phyloP scores from a whole-genome alignment of 1,284 basidiomycete genomes.

The Sporisorium reilianum region DNA sequence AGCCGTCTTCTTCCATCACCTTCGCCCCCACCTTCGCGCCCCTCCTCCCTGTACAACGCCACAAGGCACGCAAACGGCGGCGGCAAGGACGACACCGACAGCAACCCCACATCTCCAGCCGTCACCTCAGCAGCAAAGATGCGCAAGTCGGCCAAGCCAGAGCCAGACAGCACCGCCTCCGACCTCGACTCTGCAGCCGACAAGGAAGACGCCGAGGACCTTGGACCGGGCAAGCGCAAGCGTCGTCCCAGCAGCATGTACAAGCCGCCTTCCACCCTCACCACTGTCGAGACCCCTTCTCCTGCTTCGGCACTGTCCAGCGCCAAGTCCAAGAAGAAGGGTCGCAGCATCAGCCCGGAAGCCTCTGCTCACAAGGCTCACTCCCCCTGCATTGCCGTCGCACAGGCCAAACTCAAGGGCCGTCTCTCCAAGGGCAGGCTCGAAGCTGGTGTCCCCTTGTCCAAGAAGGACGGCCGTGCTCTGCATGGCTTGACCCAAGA shows the following conservation, averaged over 20 bases:
- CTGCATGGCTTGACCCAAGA: background rate
- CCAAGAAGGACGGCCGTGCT: conserved; percentile 14
- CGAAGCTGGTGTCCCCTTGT: conserved; percentile 12
- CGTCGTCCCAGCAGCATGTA: conserved; percentile 62
- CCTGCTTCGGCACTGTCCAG: conserved; percentile 16
- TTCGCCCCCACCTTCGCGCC: conserved; percentile 46
- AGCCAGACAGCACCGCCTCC: conserved; percentile 14
- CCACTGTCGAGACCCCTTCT: conserved; percentile 37
- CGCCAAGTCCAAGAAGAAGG: conserved; percentile 45
- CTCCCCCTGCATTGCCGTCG: conserved; percentile 12
- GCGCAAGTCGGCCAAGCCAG: conserved; percentile 24
- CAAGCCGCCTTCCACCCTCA: conserved; percentile 56
- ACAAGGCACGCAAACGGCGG: conserved; percentile 33
- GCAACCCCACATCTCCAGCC: conserved; percentile 3
- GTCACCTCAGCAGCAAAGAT: conserved; percentile 7
- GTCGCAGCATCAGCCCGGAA: conserved; percentile 43
- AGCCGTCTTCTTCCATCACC: conserved; percentile 52
- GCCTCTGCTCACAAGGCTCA: conserved; percentile 19
- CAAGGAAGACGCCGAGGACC: conserved; percentile 27
- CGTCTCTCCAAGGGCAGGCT: conserved; percentile 28
- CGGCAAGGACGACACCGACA: conserved; percentile 24
- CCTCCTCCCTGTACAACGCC: conserved; percentile 35
- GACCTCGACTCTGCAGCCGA: conserved; percentile 17
- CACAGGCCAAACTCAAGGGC: conserved; percentile 27
- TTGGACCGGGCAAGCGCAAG: conserved; percentile 55